Evolutionary conservation across 2,329 filamentous ascomycete species (phyloP), one percentile per base, ranked within the genome.

Genomic region (Claviceps pusilla): DNA sequence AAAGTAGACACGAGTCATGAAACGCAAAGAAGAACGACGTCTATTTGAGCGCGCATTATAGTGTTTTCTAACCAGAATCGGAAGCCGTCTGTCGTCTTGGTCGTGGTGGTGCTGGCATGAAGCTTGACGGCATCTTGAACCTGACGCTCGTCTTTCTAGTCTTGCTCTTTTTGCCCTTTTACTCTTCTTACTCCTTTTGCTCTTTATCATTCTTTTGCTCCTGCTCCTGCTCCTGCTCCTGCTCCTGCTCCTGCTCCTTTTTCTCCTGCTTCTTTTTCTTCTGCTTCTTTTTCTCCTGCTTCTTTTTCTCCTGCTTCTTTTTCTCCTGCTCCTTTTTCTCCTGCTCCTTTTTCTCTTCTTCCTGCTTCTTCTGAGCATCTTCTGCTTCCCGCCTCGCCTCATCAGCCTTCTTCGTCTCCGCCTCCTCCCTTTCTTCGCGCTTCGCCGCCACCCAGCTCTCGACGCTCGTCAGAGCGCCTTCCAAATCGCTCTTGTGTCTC

Each of bases 401-500:
- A 29, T 57, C 54, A 55, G 64, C 59, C 57, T 65, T 61, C 43
- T 62, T 59, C 59, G 66, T 60, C 12, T 61, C 60, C 57, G 72
- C 71, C 51, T 73, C 68, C 60, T 71, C 71, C 66, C 73, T 76
- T 59, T 75, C 75, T 60, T 71, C 72, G 42, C 76, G 67, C 39
- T 72, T 74, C 55, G 73, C 71, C 31, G 68, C 63, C 0, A 80
- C 69, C 73, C 79, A 83, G 10, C 68, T 67, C 12, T 71, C 73
- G 0, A 72, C 68, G 3, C 66, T 69, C 7, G 67, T 71, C 4
- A 82, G 67, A 0, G 76, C 79, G 0, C 64, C 69, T 41, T 72
- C 67, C 0, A 78, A 74, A 54, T 71, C 66, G 10, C 73, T 71
- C 69, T 82, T 82, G 61, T 81, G 67, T 60, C 73, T 74, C 57